Percentiles rank a stretch among this genome's conserved stretches.
Conservation (phyloP, 2,329 filamentous ascomycete species). For the Bipolaris gigantea region DNA sequence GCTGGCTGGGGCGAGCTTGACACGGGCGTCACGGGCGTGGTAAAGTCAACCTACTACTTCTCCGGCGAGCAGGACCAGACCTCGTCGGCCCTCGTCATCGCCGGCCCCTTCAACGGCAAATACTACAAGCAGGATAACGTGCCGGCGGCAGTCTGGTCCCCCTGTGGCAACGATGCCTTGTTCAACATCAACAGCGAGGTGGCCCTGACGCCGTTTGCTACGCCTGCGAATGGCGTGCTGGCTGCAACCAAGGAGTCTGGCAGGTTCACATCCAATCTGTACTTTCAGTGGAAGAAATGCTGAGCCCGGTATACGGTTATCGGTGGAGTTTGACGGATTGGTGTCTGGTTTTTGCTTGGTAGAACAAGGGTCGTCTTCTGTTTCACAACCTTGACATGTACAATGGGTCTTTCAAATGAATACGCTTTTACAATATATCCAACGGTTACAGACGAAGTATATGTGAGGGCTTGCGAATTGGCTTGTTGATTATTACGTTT, state of each 20-base stretch:
- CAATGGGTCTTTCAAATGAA: no score
- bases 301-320: conserved; percentile 13
- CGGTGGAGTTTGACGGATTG: neutral
- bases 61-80: conserved; percentile 36
- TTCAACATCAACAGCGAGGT: conserved; percentile 41
- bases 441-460: no score
- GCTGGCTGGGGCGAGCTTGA: conserved; percentile 42
- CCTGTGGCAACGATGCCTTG: conserved; percentile 31
- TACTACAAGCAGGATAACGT: conserved; percentile 52
- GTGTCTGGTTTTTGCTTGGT: neutral
- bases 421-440: no score
- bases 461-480: no score
- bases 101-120: conserved; percentile 48
- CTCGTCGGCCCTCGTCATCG: conserved; percentile 28
- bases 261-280: conserved; percentile 31
- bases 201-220: conserved; percentile 30
- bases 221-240: conserved; percentile 28
- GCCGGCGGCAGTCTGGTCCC: conserved; percentile 32
- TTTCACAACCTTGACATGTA: no score
- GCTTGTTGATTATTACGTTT: no score
- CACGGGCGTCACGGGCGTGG: conserved; percentile 36
- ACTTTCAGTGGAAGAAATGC: conserved; percentile 41
- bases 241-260: conserved; percentile 31
- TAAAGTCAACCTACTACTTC: conserved; percentile 45
- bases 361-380: neutral